These are phyloP conservation scores for Xerocomellus chrysenteron DNA, from an alignment of 768 basidiomycete genomes.

Conservation along the genomic window DNA sequence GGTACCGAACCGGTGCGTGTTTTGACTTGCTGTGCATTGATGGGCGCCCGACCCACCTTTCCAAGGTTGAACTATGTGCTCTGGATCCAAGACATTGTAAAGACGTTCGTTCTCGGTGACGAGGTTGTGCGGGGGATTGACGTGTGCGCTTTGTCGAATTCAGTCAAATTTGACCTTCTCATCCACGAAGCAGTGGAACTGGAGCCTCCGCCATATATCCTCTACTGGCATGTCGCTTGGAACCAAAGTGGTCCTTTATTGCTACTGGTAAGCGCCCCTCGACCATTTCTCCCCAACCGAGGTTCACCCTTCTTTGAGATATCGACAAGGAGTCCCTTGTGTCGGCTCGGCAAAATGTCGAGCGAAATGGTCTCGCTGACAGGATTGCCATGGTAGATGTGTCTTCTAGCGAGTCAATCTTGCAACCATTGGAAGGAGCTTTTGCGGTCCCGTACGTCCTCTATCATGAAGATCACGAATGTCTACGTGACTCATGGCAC, in stretches of 20 bases:
- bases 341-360: conserved; percentile 58
- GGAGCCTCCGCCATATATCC: conserved; percentile 92
- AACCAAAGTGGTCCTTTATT: conserved; percentile 55
- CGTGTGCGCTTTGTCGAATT: conserved; percentile 49
- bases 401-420: conserved; percentile 39
- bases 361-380: conserved; percentile 50
- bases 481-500: not conserved
- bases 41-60: not conserved
- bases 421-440: conserved; percentile 32
- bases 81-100: conserved; percentile 75
- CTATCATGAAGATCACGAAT: not conserved
- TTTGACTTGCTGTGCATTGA: not conserved
- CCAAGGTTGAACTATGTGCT: conserved; percentile 82
- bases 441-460: conserved; percentile 4
- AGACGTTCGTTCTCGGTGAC: conserved; percentile 25
- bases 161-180: not conserved
- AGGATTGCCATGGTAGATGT: conserved; percentile 50
- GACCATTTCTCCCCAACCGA: not conserved
- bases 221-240: conserved; percentile 59
- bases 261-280: conserved; percentile 57
- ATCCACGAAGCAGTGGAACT: conserved; percentile 60
- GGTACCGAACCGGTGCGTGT: conserved; percentile 70
- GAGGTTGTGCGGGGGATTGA: conserved; percentile 57
- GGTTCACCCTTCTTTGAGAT: conserved; percentile 44
- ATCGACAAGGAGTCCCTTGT: conserved; percentile 62